Percentiles rank a stretch among this genome's conserved stretches.
These are phyloP conservation scores for Earliella scabrosa DNA, from an alignment of 1,284 basidiomycete genomes.

Conservation along the genomic window DNA sequence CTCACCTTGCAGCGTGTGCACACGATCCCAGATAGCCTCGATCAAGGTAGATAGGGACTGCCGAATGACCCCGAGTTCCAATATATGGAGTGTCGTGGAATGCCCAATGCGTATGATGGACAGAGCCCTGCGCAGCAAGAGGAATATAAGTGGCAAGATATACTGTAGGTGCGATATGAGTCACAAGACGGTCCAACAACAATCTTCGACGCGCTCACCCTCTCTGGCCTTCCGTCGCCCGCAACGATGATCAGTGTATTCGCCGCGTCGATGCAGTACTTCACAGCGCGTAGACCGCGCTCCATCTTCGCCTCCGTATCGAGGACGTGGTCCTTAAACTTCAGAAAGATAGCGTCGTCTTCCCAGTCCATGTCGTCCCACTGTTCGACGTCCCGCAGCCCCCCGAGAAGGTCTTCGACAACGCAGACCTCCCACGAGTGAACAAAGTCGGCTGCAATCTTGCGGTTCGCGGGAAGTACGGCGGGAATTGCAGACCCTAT, in stretches of 20 bases:
- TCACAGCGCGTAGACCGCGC: conserved; percentile 18
- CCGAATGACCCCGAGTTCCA: conserved; percentile 4
- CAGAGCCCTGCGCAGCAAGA: conserved; percentile 9
- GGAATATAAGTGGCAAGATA: conserved; percentile 14
- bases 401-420: conserved; percentile 5
- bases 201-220: conserved; percentile 23
- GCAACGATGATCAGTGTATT: conserved; percentile 26
- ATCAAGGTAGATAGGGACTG: background rate
- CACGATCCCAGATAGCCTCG: background rate
- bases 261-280: conserved; percentile 28
- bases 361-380: background rate
- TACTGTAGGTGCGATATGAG: background rate
- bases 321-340: conserved; percentile 26
- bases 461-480: background rate
- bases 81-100: background rate
- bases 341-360: conserved; percentile 3
- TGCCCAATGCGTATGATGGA: conserved; percentile 1
- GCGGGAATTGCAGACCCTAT: background rate
- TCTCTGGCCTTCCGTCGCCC: conserved; percentile 23
- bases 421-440: background rate
- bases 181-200: no score
- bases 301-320: conserved; percentile 24
- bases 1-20: conserved; percentile 1
- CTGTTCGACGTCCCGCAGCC: background rate
- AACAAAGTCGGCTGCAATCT: background rate